A percentile compares a stretch with the other conserved stretches of the same genome.
phyloP scores from a whole-genome alignment of 768 basidiomycete genomes.

The Leucocoprinus leucothites region DNA sequence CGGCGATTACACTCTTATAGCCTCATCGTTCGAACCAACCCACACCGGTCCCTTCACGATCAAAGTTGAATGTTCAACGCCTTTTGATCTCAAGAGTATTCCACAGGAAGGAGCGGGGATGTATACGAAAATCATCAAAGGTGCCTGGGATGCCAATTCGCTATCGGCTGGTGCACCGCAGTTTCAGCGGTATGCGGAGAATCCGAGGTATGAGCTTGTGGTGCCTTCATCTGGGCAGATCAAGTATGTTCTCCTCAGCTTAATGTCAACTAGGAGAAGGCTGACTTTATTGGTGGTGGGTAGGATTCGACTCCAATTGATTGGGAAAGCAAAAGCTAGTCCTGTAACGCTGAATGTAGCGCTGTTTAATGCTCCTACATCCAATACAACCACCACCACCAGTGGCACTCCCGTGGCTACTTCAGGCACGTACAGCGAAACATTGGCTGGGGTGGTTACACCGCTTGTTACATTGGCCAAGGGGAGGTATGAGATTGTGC shows the following conservation, averaged over 20 bases:
- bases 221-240: constrained; percentile 51
- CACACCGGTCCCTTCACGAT: constrained; percentile 67
- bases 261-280: background rate
- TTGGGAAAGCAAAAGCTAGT: constrained; percentile 33
- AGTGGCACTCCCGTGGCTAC: constrained; percentile 44
- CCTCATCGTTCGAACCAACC: constrained; percentile 79
- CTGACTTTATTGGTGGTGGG: background rate
- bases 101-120: constrained; percentile 90
- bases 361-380: constrained; percentile 38
- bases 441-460: constrained; percentile 67
- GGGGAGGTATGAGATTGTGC: constrained; percentile 71
- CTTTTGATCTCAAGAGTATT: constrained; percentile 62
- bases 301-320: constrained; percentile 71
- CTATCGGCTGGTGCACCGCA: constrained; percentile 75
- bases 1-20: constrained; percentile 80
- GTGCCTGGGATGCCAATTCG: constrained; percentile 59
- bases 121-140: constrained; percentile 68
- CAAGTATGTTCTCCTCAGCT: constrained; percentile 38
- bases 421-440: constrained; percentile 80
- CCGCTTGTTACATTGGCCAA: constrained; percentile 45
- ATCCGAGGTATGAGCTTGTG: constrained; percentile 67
- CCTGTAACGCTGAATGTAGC: constrained; percentile 58
- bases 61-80: constrained; percentile 55
- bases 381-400: constrained; percentile 19
- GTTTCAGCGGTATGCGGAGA: constrained; percentile 58